Percentiles rank a stretch among this genome's conserved stretches.
Evolutionary conservation across 495 filamentous ascomycete genomes (phyloP).

Genomic region (Trichoderma parareesei): DNA sequence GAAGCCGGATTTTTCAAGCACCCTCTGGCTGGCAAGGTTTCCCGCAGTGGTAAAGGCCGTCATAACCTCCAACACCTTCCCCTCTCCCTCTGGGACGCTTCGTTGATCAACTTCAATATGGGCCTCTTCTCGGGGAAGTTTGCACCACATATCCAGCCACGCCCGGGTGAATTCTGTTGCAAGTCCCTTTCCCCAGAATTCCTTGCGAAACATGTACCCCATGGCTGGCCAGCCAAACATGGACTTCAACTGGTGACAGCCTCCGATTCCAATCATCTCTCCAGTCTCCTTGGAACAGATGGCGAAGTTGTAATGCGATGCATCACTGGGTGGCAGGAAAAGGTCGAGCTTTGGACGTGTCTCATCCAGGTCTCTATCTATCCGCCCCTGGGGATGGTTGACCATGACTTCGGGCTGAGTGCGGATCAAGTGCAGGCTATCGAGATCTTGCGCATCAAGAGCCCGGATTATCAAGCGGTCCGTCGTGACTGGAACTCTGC

Average conservation of each 20-base stretch:
- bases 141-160: constrained; percentile 29
- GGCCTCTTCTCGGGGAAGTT: constrained; percentile 28
- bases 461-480: constrained; percentile 38
- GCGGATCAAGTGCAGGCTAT: constrained; percentile 30
- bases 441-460: constrained; percentile 26
- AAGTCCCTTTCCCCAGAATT: constrained; percentile 37
- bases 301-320: constrained; percentile 29
- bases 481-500: constrained; percentile 27
- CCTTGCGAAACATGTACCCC: constrained; percentile 39
- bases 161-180: constrained; percentile 38
- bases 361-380: constrained; percentile 28
- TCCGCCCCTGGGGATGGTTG: constrained; percentile 25
- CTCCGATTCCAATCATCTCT: constrained; percentile 33
- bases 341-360: constrained; percentile 24
- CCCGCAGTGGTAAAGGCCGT: constrained; percentile 26
- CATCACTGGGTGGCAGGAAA: constrained; percentile 26
- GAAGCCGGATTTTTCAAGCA: constrained; percentile 34
- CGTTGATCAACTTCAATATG: constrained; percentile 19
- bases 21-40: constrained; percentile 29
- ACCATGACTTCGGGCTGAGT: constrained; percentile 44
- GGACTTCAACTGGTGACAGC: constrained; percentile 17
- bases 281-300: constrained; percentile 29
- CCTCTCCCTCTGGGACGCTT: constrained; percentile 11
- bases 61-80: constrained; percentile 22
- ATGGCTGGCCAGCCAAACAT: constrained; percentile 37